Conservation (phyloP, 371 early-diverging fungal species). For the Nematocida displodere region DNA sequence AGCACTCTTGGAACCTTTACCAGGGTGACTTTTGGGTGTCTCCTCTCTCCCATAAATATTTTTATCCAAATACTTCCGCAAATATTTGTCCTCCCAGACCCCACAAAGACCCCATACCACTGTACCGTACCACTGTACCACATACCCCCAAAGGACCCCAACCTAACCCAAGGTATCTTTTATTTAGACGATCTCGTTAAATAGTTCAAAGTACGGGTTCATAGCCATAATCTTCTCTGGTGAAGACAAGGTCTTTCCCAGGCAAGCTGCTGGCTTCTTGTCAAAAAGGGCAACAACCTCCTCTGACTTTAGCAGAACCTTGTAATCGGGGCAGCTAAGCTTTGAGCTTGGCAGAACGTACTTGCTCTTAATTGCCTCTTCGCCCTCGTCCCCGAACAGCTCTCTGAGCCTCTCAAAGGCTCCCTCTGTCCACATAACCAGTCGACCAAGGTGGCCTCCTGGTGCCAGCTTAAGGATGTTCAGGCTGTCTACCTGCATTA, state of each 20-base stretch:
- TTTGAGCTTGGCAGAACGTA: slow-evolving; percentile 34
- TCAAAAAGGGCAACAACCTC: slow-evolving; percentile 44
- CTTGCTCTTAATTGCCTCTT: slow-evolving; percentile 66
- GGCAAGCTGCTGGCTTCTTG: slow-evolving; percentile 2
- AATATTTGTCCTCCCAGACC: neutral
- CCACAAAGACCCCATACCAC: no score
- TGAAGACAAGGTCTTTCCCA: slow-evolving; percentile 1
- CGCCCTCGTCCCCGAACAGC: slow-evolving; percentile 81
- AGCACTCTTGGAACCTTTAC: slow-evolving; percentile 42
- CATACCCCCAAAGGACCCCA: no score
- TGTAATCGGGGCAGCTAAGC: slow-evolving; percentile 40
- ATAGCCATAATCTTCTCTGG: slow-evolving; percentile 24
- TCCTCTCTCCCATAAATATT: slow-evolving; percentile 54
- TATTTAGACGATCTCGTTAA: no score
- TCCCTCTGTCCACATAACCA: slow-evolving; percentile 95
- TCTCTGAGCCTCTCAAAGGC: slow-evolving; percentile 86
- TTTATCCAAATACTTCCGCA: slow-evolving; percentile 12
- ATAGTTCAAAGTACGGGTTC: slow-evolving; percentile 49
- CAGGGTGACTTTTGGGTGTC: slow-evolving; percentile 33
- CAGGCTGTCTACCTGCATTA: slow-evolving; percentile 76
- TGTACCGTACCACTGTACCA: no score
- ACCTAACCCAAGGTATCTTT: no score
- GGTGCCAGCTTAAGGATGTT: slow-evolving; percentile 96
- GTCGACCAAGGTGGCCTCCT: slow-evolving; percentile 97
- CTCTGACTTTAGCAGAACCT: slow-evolving; percentile 21